Evolutionary conservation across 2,329 filamentous ascomycete genomes (phyloP).

Genomic region (Beauveria medogensis): DNA sequence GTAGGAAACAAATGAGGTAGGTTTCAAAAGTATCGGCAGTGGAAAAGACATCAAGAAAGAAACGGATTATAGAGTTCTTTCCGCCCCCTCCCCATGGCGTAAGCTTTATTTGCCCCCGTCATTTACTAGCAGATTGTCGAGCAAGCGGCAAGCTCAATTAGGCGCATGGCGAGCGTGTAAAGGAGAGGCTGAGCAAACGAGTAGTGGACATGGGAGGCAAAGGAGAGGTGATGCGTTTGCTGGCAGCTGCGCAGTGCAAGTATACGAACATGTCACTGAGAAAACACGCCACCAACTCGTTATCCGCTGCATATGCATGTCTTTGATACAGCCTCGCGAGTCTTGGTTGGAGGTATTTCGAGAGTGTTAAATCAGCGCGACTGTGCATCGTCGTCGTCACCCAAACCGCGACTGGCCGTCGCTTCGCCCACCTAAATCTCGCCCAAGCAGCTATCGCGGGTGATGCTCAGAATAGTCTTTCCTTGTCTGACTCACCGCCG

Average conservation of each 20-base stretch:
- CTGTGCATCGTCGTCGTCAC: background rate
- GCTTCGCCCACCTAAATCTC: background rate
- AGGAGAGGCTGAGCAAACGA: background rate
- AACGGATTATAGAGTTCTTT: too few relatives aligned
- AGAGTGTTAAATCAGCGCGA: background rate
- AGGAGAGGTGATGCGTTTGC: conserved; percentile 1
- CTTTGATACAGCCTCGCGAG: background rate
- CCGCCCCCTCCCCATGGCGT: too few relatives aligned
- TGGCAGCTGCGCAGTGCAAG: conserved; percentile 1
- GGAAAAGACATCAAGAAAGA: too few relatives aligned
- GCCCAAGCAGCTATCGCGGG: background rate
- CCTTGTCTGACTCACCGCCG: conserved; percentile 11
- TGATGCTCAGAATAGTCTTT: background rate
- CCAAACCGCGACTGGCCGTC: background rate
- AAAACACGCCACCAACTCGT: background rate
- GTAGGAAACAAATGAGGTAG: too few relatives aligned
- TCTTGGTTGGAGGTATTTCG: background rate
- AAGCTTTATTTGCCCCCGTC: background rate
- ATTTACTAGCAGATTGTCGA: background rate
- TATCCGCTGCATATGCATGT: background rate
- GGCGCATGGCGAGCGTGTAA: background rate
- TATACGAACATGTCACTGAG: background rate
- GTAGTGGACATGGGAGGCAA: background rate
- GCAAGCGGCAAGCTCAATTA: background rate
- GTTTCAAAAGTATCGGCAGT: too few relatives aligned